These are phyloP conservation scores for Phoma sp. DNA, from an alignment of 2,329 filamentous ascomycete species.

Conservation along the genomic window DNA sequence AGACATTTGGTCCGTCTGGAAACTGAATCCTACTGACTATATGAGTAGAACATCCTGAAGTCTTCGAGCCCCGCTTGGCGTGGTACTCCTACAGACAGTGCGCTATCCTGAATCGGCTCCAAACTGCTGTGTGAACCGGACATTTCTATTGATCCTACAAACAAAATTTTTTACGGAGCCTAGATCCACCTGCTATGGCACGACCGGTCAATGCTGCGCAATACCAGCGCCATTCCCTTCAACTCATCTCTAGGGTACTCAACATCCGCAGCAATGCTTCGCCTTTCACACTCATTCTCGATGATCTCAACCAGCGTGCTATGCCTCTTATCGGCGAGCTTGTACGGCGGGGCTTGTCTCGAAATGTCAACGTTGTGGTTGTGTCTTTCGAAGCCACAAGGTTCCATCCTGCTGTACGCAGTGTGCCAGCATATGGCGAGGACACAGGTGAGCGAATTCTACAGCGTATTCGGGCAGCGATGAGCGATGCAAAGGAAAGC, in stretches of 20 bases:
- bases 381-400: constrained; percentile 78
- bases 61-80: too few relatives aligned
- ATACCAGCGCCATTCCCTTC: constrained; percentile 80
- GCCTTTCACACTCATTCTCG: constrained; percentile 84
- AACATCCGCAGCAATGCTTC: constrained; percentile 79
- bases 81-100: too few relatives aligned
- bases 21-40: too few relatives aligned
- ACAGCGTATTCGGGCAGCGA: constrained; percentile 22
- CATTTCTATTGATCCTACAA: constrained; percentile 1
- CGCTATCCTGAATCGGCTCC: too few relatives aligned
- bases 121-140: too few relatives aligned
- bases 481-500: constrained; percentile 33
- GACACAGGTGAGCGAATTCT: constrained; percentile 64
- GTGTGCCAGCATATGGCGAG: constrained; percentile 67
- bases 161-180: constrained; percentile 1
- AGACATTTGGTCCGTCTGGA: too few relatives aligned
- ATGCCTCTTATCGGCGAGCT: constrained; percentile 75
- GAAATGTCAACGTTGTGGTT: constrained; percentile 71
- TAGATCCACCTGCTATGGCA: constrained; percentile 23
- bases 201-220: constrained; percentile 54
- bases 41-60: too few relatives aligned
- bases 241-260: constrained; percentile 82
- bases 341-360: constrained; percentile 65
- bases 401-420: constrained; percentile 67
- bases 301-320: constrained; percentile 82